Conservation (phyloP, 148 eudicot species). For the Silene conica region DNA sequence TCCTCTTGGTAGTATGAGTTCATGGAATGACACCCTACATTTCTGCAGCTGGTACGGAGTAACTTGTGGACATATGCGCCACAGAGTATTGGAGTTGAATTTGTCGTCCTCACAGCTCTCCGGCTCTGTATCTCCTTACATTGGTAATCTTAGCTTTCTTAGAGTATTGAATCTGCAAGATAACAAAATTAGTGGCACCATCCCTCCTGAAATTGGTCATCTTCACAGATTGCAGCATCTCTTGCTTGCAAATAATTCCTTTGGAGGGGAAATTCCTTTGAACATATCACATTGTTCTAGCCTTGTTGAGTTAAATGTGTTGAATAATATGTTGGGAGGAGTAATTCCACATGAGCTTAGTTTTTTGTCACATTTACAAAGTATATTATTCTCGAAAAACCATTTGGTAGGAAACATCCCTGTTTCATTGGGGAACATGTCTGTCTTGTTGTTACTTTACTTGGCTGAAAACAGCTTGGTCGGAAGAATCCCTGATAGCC, state of each 20-base stretch:
- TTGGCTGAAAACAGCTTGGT: not conserved
- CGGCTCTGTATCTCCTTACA: constrained; percentile 24
- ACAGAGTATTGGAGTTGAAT: constrained; percentile 15
- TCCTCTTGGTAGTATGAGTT: constrained; percentile 16
- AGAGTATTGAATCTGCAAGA: constrained; percentile 1
- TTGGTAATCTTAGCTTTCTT: constrained; percentile 28
- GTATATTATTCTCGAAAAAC: not conserved
- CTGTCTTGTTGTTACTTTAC: not conserved
- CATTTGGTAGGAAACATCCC: constrained; percentile 11
- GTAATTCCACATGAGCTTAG: constrained; percentile 6
- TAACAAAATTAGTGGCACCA: constrained; percentile 23
- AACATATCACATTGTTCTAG: constrained; percentile 20
- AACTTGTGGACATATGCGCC: constrained; percentile 13
- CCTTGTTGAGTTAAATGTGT: not conserved
- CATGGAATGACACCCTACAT: constrained; percentile 22
- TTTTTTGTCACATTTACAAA: constrained; percentile 12
- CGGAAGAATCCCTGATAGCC: constrained; percentile 20
- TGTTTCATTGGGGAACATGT: constrained; percentile 17
- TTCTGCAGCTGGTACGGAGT: constrained; percentile 28
- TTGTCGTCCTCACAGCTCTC: constrained; percentile 1
- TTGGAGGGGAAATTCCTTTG: constrained; percentile 26
- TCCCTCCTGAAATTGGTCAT: constrained; percentile 27
- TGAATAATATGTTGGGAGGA: constrained; percentile 24
- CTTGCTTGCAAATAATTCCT: constrained; percentile 11
- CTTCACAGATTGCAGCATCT: constrained; percentile 19